Conservation (phyloP, 805 yeast genomes). For the Ogataea pignaliae region DNA sequence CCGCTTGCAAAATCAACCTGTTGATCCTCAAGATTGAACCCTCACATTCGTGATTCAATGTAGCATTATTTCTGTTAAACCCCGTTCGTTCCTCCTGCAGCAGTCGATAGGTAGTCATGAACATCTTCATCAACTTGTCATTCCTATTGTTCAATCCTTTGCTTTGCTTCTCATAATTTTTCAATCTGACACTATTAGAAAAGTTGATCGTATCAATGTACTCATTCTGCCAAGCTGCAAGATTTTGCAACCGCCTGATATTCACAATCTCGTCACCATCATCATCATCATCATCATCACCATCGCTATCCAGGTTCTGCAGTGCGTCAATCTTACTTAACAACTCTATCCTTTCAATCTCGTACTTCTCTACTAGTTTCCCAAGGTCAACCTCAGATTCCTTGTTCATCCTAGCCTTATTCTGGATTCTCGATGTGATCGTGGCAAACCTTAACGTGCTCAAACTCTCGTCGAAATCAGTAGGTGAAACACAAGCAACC, state of each 20-base stretch:
- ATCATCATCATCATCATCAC: neutral
- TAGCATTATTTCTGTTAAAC: neutral
- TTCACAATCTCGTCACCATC: conserved; percentile 5
- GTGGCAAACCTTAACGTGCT: conserved; percentile 77
- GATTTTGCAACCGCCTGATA: conserved; percentile 19
- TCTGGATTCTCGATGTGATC: conserved; percentile 64
- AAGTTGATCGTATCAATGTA: conserved; percentile 20
- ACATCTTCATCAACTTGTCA: conserved; percentile 1
- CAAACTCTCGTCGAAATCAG: conserved; percentile 71
- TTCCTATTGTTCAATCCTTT: conserved; percentile 6
- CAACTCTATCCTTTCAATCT: conserved; percentile 21
- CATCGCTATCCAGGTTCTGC: conserved; percentile 2
- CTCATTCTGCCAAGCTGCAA: conserved; percentile 22
- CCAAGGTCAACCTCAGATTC: conserved; percentile 38
- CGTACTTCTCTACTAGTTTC: conserved; percentile 22
- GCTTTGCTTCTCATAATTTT: too few relatives aligned
- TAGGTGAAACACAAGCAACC: conserved; percentile 81
- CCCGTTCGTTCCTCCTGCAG: neutral
- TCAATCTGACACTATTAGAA: conserved; percentile 4
- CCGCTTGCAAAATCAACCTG: neutral
- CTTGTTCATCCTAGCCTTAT: conserved; percentile 49
- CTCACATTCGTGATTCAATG: neutral
- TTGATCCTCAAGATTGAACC: too few relatives aligned
- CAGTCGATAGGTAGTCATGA: neutral
- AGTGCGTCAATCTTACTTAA: conserved; percentile 14